Evolutionary conservation across 2,329 filamentous ascomycete genomes (phyloP).

Genomic region (Claviceps digitariae): DNA sequence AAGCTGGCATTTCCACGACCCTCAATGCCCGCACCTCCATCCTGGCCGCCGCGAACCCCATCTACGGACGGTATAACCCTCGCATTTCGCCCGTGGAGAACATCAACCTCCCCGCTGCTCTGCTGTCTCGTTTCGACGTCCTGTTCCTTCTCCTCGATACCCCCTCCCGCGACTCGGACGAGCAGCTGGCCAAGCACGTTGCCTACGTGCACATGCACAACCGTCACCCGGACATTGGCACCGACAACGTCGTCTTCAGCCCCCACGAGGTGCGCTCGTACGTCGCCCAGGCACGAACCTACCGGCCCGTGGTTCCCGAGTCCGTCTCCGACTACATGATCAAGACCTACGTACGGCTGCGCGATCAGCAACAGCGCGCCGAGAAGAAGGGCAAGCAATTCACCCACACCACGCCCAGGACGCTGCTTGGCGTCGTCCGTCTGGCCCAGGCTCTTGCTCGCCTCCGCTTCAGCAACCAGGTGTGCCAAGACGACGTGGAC

Average conservation of each 20-base stretch:
- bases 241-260: slow-evolving; percentile 59
- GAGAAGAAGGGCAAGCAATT: slow-evolving; percentile 88
- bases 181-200: slow-evolving; percentile 90
- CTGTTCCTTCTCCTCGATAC: slow-evolving; percentile 95
- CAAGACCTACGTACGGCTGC: slow-evolving; percentile 89
- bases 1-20: slow-evolving; percentile 57
- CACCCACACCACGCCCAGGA: slow-evolving; percentile 86
- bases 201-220: slow-evolving; percentile 96
- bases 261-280: slow-evolving; percentile 93
- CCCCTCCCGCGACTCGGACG: slow-evolving; percentile 75
- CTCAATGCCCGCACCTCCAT: slow-evolving; percentile 94
- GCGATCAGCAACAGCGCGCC: slow-evolving; percentile 80
- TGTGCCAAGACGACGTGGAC: slow-evolving; percentile 86
- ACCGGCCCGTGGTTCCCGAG: slow-evolving; percentile 73
- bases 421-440: slow-evolving; percentile 82
- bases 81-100: slow-evolving; percentile 96
- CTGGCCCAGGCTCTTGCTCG: slow-evolving; percentile 87
- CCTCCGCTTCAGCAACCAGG: slow-evolving; percentile 72
- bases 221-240: slow-evolving; percentile 65
- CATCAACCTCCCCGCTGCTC: slow-evolving; percentile 94
- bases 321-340: slow-evolving; percentile 91
- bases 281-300: slow-evolving; percentile 82
- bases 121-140: slow-evolving; percentile 93
- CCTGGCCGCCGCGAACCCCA: slow-evolving; percentile 86
- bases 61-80: slow-evolving; percentile 97